Evolutionary conservation across 371 early-diverging fungal species (phyloP).

Genomic region (Basidiobolus meristosporus): DNA sequence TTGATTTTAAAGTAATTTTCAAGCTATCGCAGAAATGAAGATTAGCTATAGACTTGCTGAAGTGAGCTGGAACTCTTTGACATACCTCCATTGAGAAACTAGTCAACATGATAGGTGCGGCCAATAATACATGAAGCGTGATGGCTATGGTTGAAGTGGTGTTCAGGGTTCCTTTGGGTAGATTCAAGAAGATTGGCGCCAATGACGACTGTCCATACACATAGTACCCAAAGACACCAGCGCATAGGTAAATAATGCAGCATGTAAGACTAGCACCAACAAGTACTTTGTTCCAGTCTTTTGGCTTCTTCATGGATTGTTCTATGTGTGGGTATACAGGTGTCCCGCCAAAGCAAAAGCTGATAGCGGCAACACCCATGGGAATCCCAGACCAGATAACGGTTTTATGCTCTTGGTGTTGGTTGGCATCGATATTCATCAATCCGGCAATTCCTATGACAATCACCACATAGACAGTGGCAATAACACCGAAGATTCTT

Average conservation of each 20-base stretch:
- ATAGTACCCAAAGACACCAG: slow-evolving; percentile 59
- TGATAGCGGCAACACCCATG: slow-evolving; percentile 27
- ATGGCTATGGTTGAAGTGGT: slow-evolving; percentile 50
- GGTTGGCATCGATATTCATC: too few relatives aligned
- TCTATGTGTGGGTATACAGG: slow-evolving; percentile 22
- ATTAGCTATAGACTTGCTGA: too few relatives aligned
- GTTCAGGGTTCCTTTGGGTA: slow-evolving; percentile 39
- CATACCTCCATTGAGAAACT: slow-evolving; percentile 23
- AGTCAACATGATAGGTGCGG: slow-evolving; percentile 62
- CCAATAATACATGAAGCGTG: slow-evolving; percentile 60
- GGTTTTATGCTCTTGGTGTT: too few relatives aligned
- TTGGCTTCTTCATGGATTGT: slow-evolving; percentile 51
- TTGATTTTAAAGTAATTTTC: slow-evolving; percentile 12
- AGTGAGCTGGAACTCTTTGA: too few relatives aligned
- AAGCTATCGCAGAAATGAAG: too few relatives aligned
- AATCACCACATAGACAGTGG: slow-evolving; percentile 23
- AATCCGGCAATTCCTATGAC: slow-evolving; percentile 3
- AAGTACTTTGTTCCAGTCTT: slow-evolving; percentile 51
- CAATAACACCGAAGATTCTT: slow-evolving; percentile 19
- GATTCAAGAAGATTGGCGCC: slow-evolving; percentile 53
- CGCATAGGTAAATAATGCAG: slow-evolving; percentile 49
- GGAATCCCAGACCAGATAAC: slow-evolving; percentile 3
- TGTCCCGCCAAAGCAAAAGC: slow-evolving; percentile 65
- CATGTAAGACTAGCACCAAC: slow-evolving; percentile 45
- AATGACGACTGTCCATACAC: slow-evolving; percentile 48